Percentiles rank a stretch among this genome's conserved stretches.
These are phyloP conservation scores for Epichloe bromicola DNA, from an alignment of 2,329 filamentous ascomycete genomes.

Conservation along the genomic window DNA sequence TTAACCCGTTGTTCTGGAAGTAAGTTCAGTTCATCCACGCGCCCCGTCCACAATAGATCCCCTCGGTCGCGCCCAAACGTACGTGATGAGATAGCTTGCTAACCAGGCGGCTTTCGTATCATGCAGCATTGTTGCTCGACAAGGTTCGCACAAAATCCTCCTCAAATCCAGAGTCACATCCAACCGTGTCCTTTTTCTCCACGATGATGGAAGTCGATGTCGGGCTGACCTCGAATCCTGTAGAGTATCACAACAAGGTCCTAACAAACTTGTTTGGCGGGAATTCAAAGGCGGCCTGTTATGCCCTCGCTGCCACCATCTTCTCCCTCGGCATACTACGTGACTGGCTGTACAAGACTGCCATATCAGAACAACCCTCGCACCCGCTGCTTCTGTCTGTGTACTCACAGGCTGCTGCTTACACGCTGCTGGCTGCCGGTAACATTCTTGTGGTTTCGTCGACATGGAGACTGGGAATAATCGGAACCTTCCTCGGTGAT, in stretches of 20 bases:
- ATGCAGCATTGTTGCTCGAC: slow-evolving; percentile 64
- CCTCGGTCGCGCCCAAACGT: background rate
- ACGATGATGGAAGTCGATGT: slow-evolving; percentile 9
- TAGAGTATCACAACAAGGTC: slow-evolving; percentile 85
- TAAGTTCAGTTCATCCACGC: slow-evolving; percentile 35
- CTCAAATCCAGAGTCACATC: background rate
- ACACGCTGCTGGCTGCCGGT: slow-evolving; percentile 57
- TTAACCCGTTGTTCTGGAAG: slow-evolving; percentile 99
- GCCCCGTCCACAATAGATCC: background rate
- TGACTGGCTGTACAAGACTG: slow-evolving; percentile 76
- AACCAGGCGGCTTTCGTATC: background rate
- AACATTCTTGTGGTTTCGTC: slow-evolving; percentile 79
- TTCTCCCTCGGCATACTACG: slow-evolving; percentile 85
- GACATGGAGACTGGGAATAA: slow-evolving; percentile 86
- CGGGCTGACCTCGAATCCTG: slow-evolving; percentile 6
- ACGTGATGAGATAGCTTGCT: background rate
- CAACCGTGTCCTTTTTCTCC: slow-evolving; percentile 7
- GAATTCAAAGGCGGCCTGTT: slow-evolving; percentile 69
- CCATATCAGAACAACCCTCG: slow-evolving; percentile 61
- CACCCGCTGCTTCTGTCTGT: slow-evolving; percentile 58
- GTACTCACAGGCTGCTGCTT: slow-evolving; percentile 49
- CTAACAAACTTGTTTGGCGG: slow-evolving; percentile 79
- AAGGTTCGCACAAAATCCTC: slow-evolving; percentile 38
- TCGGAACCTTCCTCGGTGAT: slow-evolving; percentile 91
- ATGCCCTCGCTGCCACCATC: slow-evolving; percentile 75